Conservation (phyloP, 306 rosid species). For the Rosa multiflora region DNA sequence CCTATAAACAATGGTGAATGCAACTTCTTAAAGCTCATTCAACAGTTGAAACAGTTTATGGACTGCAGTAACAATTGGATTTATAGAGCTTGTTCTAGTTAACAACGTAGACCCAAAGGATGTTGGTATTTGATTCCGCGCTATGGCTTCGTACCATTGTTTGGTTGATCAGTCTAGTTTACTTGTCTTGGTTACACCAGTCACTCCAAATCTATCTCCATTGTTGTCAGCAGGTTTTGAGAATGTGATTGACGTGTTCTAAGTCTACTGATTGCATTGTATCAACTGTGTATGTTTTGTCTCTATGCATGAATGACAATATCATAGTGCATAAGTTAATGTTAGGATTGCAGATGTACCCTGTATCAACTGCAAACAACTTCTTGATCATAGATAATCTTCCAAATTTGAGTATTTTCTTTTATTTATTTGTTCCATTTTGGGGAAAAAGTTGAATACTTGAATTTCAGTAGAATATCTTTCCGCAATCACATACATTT, state of each 20-base stretch:
- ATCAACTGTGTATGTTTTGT: not conserved
- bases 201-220: not conserved
- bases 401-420: slow-evolving; percentile 5
- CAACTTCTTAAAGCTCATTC: slow-evolving; percentile 1
- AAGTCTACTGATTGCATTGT: not conserved
- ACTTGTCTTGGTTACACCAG: not conserved
- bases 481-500: not conserved
- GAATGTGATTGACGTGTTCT: not conserved
- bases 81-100: not conserved
- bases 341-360: not conserved
- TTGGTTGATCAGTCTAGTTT: not conserved
- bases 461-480: not conserved
- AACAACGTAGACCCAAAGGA: not conserved
- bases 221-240: not conserved
- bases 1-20: not conserved
- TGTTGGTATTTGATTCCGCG: slow-evolving; percentile 3
- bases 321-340: not conserved
- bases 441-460: not conserved
- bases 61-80: not conserved
- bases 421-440: not conserved
- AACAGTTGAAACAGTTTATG: not conserved
- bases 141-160: not conserved
- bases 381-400: not conserved
- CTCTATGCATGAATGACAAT: not conserved
- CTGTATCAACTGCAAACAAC: not conserved